Conservation (phyloP, 1,284 basidiomycete genomes). For the Malassezia japonica region DNA sequence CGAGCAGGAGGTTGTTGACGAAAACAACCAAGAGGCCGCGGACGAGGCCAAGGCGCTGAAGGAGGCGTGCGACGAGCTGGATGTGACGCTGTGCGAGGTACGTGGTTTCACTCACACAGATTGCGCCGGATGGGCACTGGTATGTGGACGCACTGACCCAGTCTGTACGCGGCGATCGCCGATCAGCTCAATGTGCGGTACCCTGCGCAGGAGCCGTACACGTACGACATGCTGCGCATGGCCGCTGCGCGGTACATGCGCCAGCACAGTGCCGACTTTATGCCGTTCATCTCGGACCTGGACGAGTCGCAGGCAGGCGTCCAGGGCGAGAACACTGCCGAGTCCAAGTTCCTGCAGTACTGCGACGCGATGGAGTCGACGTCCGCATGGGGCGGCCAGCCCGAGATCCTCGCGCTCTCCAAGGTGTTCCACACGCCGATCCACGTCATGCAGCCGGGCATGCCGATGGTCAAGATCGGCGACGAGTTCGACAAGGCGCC, state of each 20-base stretch:
- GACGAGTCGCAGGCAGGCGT: slow-evolving; percentile 52
- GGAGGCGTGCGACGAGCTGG: background rate
- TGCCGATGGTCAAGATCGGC: slow-evolving; percentile 63
- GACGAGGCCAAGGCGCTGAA: background rate
- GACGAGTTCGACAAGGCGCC: slow-evolving; percentile 52
- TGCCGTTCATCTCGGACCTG: slow-evolving; percentile 71
- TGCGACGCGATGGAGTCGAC: slow-evolving; percentile 71
- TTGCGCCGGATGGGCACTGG: slow-evolving; percentile 88
- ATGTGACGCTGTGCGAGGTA: background rate
- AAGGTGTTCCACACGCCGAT: slow-evolving; percentile 76
- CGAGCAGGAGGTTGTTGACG: slow-evolving; percentile 8
- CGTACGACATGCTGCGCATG: slow-evolving; percentile 53
- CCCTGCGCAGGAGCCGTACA: slow-evolving; percentile 11
- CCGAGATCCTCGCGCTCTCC: slow-evolving; percentile 83
- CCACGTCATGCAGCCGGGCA: slow-evolving; percentile 76
- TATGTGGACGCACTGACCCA: slow-evolving; percentile 7
- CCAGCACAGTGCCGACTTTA: slow-evolving; percentile 75
- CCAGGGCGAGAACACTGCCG: slow-evolving; percentile 50
- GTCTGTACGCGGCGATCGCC: slow-evolving; percentile 77
- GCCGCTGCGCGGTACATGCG: slow-evolving; percentile 75
- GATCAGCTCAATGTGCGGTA: slow-evolving; percentile 56
- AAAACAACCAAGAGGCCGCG: background rate
- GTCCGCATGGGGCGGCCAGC: slow-evolving; percentile 90
- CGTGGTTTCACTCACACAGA: slow-evolving; percentile 52
- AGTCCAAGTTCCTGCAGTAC: slow-evolving; percentile 65